A percentile compares a stretch with the other conserved stretches of the same genome.
Evolutionary conservation across 306 rosid genomes (phyloP).

Genomic region (Acacia crassicarpa): DNA sequence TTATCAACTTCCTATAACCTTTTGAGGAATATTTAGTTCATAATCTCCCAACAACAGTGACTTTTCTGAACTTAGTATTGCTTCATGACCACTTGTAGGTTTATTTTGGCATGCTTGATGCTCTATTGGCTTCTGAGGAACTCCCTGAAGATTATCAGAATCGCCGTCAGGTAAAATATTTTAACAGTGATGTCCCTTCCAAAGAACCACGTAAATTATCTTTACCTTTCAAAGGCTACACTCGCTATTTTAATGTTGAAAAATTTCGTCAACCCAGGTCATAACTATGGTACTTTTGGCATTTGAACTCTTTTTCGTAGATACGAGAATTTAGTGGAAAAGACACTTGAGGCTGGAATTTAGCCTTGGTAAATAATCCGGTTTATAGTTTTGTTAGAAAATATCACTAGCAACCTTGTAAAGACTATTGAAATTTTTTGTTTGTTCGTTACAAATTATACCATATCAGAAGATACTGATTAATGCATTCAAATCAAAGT

Average conservation of each 20-base stretch:
- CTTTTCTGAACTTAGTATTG: not conserved
- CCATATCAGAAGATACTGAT: not conserved
- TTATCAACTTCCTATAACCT: not conserved
- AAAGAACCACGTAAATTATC: not conserved
- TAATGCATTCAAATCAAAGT: not conserved
- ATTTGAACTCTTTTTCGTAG: not conserved
- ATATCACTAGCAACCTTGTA: not conserved
- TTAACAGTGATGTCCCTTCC: too few species aligned
- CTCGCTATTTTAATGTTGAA: not conserved
- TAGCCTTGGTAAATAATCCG: not conserved
- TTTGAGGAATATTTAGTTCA: not conserved
- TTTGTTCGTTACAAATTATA: not conserved
- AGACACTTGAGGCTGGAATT: not conserved
- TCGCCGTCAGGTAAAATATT: slow-evolving; percentile 40
- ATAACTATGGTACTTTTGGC: not conserved
- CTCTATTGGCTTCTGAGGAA: slow-evolving; percentile 49
- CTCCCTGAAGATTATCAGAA: slow-evolving; percentile 54
- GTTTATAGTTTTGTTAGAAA: not conserved
- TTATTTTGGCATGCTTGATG: slow-evolving; percentile 61
- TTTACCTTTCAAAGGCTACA: not conserved
- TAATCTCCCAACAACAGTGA: not conserved
- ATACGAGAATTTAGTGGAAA: not conserved
- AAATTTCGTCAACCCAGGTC: not conserved
- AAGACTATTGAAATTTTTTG: not conserved
- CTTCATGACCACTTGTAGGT: slow-evolving; percentile 33